phyloP scores from a whole-genome alignment of 2,329 filamentous ascomycete genomes.

The Eutypella sp. region DNA sequence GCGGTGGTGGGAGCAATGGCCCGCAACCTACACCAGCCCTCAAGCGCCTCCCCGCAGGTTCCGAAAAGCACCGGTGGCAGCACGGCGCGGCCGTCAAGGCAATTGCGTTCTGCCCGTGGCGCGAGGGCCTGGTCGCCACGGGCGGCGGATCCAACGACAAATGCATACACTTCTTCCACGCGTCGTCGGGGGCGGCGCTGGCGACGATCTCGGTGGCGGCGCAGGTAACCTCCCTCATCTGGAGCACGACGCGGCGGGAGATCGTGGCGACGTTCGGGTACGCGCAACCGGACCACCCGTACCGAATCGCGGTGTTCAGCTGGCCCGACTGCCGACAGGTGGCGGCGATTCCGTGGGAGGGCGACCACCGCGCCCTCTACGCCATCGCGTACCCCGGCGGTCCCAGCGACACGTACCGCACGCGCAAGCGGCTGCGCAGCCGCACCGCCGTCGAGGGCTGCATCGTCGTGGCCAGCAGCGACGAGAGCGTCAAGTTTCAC shows the following conservation, averaged over 20 bases:
- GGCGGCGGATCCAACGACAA: constrained; percentile 92
- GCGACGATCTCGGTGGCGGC: constrained; percentile 89
- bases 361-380: constrained; percentile 74
- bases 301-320: constrained; percentile 85
- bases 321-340: constrained; percentile 91
- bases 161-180: constrained; percentile 94
- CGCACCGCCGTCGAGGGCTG: constrained; percentile 68
- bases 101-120: constrained; percentile 95
- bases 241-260: constrained; percentile 79
- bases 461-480: constrained; percentile 86
- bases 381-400: constrained; percentile 75
- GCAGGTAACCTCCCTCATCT: constrained; percentile 89
- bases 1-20: neutral
- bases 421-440: constrained; percentile 41
- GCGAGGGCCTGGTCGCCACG: constrained; percentile 78
- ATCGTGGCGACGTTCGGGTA: constrained; percentile 94
- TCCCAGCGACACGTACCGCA: constrained; percentile 38
- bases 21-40: neutral
- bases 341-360: constrained; percentile 78
- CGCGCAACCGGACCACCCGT: constrained; percentile 81
- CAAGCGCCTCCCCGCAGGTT: constrained; percentile 46
- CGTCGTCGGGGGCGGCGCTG: constrained; percentile 72
- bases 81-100: constrained; percentile 92
- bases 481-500: constrained; percentile 91
- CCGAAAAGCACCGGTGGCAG: constrained; percentile 66